Conservation (phyloP, 805 yeast species). For the Priceomyces melissophilus region DNA sequence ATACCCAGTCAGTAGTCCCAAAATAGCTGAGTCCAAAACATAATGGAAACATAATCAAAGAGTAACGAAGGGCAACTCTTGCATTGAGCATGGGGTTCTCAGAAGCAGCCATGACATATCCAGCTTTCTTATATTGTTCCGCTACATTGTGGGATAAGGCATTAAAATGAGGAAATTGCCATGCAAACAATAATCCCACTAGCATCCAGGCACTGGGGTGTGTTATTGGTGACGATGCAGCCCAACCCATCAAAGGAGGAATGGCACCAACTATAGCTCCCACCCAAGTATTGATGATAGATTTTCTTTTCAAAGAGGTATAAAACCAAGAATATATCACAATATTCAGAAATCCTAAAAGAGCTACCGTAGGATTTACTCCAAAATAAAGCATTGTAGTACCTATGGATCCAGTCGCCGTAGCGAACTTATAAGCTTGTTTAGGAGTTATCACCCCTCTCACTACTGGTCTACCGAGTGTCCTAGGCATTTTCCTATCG, state of each 20-base stretch:
- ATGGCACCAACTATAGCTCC: slow-evolving; percentile 99
- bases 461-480: slow-evolving; percentile 87
- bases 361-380: slow-evolving; percentile 81
- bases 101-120: slow-evolving; percentile 96
- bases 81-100: slow-evolving; percentile 90
- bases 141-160: slow-evolving; percentile 84
- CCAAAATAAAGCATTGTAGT: slow-evolving; percentile 66
- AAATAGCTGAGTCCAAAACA: slow-evolving; percentile 79
- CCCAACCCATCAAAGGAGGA: slow-evolving; percentile 99
- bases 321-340: slow-evolving; percentile 84
- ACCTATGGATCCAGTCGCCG: slow-evolving; percentile 68
- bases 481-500: slow-evolving; percentile 83
- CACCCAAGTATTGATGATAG: slow-evolving; percentile 93
- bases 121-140: slow-evolving; percentile 86
- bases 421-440: slow-evolving; percentile 83
- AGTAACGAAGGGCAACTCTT: slow-evolving; percentile 85
- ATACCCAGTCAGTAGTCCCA: slow-evolving; percentile 78
- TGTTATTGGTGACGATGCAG: slow-evolving; percentile 66
- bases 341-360: slow-evolving; percentile 77
- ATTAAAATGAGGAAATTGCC: slow-evolving; percentile 99
- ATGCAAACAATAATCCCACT: slow-evolving; percentile 85
- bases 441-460: slow-evolving; percentile 69
- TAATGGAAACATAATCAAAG: slow-evolving; percentile 89
- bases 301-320: slow-evolving; percentile 82
- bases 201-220: slow-evolving; percentile 96